Base-by-base conservation (phyloP, 2,329 filamentous ascomycete species). In the Chalara sp. region DNA sequence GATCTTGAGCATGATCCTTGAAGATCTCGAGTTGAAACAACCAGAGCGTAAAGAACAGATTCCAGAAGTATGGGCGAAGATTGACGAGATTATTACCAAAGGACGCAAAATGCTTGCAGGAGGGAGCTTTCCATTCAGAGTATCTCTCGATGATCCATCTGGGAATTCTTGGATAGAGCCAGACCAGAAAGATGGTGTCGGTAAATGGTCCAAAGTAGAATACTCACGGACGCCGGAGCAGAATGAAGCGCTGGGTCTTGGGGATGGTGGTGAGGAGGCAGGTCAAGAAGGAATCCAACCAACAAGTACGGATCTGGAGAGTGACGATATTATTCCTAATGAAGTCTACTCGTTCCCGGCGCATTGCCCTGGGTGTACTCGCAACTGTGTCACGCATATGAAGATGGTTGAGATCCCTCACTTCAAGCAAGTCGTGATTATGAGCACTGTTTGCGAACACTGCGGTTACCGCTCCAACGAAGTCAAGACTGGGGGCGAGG, bases 331-430 rank as follows among this genome's bases (percentile, higher is more conserved):
- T 61, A 78, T 93, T 45, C 89, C 95, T 57, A 87, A 95, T 67
- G 86, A 96, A 68, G 87, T 96, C 31, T 97, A 97, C 74, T 84
- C 83, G 53, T 93, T 99, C 72, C 92, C 92, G 3, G 86, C 91
- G 6, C 87, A 83, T 52, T 99, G 93, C 68, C 93, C 93, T 0
- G 92, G 89, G 55, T 99, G 93, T 75, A 84, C 84, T 64, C 87
- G 87, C 69, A 73, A 82, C 5, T 96, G 91, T 71, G 83, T 83
- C 4, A 95, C 95, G 7, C 91, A 96, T 70, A 96, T 96, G 89
- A 96, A 96, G 75, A 95, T 96, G 85, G 89, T 97, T 51, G 89
- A 95, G 63, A 96, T 99, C 56, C 93, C 93, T 1, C 87, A 96
- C 72, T 99, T 99, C 75, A 95, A 96, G 72, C 89, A 97, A 65